phyloP scores from a whole-genome alignment of 768 basidiomycete genomes.

The Pulveroboletus sp. region DNA sequence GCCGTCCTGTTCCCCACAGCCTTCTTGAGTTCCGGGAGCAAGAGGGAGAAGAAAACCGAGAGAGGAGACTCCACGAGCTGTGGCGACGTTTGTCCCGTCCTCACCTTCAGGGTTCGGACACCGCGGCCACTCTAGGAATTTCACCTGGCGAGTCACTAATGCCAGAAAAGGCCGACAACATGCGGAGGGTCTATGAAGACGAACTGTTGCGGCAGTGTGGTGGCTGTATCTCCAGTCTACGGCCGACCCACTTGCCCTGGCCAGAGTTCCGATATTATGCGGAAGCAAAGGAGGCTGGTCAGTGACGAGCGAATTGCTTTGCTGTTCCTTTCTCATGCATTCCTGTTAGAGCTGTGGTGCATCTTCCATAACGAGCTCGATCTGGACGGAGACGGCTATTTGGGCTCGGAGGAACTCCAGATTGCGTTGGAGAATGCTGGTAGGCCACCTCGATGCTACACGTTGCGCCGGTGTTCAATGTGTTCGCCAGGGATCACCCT shows the following conservation, averaged over 20 bases:
- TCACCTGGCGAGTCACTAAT: conserved; percentile 32
- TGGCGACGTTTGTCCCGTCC: conserved; percentile 55
- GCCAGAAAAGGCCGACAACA: conserved; percentile 52
- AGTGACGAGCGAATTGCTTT: conserved; percentile 27
- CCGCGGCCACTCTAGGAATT: conserved; percentile 16
- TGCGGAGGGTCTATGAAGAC: conserved; percentile 69
- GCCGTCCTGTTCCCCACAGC: conserved; percentile 40
- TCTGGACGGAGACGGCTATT: conserved; percentile 78
- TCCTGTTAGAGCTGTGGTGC: conserved; percentile 72
- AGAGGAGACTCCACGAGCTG: conserved; percentile 53
- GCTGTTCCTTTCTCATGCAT: conserved; percentile 14
- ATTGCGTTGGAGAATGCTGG: conserved; percentile 70
- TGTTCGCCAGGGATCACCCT: conserved; percentile 60
- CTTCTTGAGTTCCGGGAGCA: conserved; percentile 58
- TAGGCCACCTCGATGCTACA: conserved; percentile 31
- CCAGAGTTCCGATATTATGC: conserved; percentile 71
- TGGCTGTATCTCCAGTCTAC: conserved; percentile 38
- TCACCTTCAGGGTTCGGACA: conserved; percentile 22
- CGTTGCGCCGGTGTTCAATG: conserved; percentile 16
- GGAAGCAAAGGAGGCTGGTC: conserved; percentile 76
- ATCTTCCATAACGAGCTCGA: conserved; percentile 90
- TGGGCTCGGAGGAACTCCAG: conserved; percentile 62
- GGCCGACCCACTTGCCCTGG: conserved; percentile 54
- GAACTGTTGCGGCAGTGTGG: conserved; percentile 63
- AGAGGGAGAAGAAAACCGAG: conserved; percentile 62